These are phyloP conservation scores for Tieghemostelium lacteum DNA, from an alignment of 78 protist genomes.

Conservation along the genomic window DNA sequence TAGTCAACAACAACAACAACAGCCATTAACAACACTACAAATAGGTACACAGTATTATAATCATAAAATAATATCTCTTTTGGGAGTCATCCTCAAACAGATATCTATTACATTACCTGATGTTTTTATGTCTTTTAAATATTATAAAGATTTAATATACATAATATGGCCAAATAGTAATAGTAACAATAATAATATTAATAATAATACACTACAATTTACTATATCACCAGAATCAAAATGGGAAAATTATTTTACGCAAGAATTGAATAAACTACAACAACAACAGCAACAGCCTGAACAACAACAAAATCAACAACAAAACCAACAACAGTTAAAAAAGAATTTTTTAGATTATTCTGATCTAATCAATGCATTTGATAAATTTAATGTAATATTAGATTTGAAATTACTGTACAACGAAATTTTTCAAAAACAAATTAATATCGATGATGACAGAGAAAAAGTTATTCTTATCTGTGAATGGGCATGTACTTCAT, in stretches of 20 bases:
- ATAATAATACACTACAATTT: conserved; percentile 1
- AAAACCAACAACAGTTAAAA: conserved; percentile 4
- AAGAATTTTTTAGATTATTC: conserved; percentile 17
- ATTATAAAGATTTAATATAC: conserved; percentile 30
- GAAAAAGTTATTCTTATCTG: conserved; percentile 41
- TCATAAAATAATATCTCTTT: conserved; percentile 33
- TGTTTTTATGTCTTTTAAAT: conserved; percentile 62
- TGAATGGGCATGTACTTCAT: conserved; percentile 68
- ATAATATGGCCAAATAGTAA: conserved; percentile 30
- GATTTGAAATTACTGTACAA: conserved; percentile 33
- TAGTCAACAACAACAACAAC: conserved; percentile 10
- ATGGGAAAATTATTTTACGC: not conserved
- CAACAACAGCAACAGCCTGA: not conserved
- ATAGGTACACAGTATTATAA: not conserved
- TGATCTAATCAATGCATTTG: conserved; percentile 43
- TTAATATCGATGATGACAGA: conserved; percentile 58
- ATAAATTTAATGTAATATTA: conserved; percentile 1
- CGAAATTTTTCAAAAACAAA: conserved; percentile 52
- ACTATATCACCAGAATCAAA: conserved; percentile 50
- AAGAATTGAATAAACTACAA: not conserved
- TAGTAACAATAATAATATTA: not conserved
- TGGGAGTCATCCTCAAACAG: conserved; percentile 47
- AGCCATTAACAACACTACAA: not conserved
- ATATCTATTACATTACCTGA: conserved; percentile 57
- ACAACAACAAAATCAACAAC: conserved; percentile 6